Conservation (phyloP, 768 basidiomycete species). For the Naematelia aurantialba region DNA sequence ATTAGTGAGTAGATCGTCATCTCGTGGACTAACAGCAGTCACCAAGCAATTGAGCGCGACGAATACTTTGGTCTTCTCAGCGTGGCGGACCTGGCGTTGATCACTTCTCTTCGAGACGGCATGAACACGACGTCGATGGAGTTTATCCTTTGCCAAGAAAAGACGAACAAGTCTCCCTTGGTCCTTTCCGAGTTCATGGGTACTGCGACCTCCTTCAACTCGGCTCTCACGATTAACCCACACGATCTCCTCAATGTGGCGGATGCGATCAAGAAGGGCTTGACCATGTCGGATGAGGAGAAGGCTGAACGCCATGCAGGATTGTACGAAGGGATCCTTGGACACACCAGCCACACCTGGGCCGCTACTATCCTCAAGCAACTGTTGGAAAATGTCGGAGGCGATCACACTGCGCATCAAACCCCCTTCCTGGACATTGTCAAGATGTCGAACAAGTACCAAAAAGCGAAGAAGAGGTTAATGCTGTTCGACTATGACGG, state of each 20-base stretch:
- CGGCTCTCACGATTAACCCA: slow-evolving; percentile 88
- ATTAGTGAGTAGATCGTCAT: slow-evolving; percentile 66
- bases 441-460: slow-evolving; percentile 62
- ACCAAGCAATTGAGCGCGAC: slow-evolving; percentile 94
- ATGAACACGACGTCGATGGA: slow-evolving; percentile 99
- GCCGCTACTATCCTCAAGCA: slow-evolving; percentile 83
- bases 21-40: slow-evolving; percentile 57
- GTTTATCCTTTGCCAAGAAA: slow-evolving; percentile 89
- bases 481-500: slow-evolving; percentile 97
- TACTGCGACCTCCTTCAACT: slow-evolving; percentile 83
- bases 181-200: slow-evolving; percentile 98
- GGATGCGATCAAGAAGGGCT: slow-evolving; percentile 80
- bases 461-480: slow-evolving; percentile 70
- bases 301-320: slow-evolving; percentile 68
- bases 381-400: slow-evolving; percentile 74
- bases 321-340: slow-evolving; percentile 78
- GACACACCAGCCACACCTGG: slow-evolving; percentile 94
- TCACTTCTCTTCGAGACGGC: slow-evolving; percentile 91
- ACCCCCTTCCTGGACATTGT: slow-evolving; percentile 77
- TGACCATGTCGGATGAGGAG: slow-evolving; percentile 73
- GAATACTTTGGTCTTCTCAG: slow-evolving; percentile 94
- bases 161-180: slow-evolving; percentile 72
- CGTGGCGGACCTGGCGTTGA: slow-evolving; percentile 89
- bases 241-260: slow-evolving; percentile 93
- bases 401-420: slow-evolving; percentile 71